phyloP scores from a whole-genome alignment of 2,329 filamentous ascomycete genomes.

The Claviceps cyperi region DNA sequence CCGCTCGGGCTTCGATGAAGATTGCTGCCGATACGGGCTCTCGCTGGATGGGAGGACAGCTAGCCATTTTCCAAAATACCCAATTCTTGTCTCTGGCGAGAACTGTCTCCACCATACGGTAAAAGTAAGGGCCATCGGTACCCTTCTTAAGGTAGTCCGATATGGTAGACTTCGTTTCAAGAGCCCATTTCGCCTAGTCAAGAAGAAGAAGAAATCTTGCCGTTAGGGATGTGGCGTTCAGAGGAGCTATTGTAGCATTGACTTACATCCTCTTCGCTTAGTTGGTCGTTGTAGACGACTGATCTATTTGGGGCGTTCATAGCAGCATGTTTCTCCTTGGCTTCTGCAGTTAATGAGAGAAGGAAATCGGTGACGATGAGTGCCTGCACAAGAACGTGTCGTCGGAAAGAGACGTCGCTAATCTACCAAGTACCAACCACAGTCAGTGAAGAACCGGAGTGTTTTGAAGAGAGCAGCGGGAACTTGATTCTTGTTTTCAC shows the following conservation, averaged over 20 bases:
- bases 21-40: conserved; percentile 54
- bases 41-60: conserved; percentile 73
- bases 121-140: conserved; percentile 79
- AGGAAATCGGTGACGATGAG: conserved; percentile 92
- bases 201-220: neutral
- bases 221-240: neutral
- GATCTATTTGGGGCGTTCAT: conserved; percentile 63
- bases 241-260: neutral
- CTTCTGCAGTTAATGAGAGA: conserved; percentile 69
- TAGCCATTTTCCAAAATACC: conserved; percentile 96
- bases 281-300: conserved; percentile 65
- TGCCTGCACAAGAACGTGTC: conserved; percentile 88
- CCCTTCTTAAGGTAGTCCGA: conserved; percentile 71
- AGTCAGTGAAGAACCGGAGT: neutral
- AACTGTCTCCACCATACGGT: conserved; percentile 92
- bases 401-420: conserved; percentile 83
- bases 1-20: conserved; percentile 54
- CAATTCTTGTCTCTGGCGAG: conserved; percentile 94
- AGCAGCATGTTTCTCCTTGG: conserved; percentile 64
- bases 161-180: conserved; percentile 62
- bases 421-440: conserved; percentile 36
- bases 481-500: conserved; percentile 5
- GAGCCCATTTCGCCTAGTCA: conserved; percentile 64
- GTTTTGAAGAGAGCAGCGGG: neutral
- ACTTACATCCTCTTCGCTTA: conserved; percentile 73